Conservation (phyloP, 495 filamentous ascomycete species). For the Penicillium paxilli region DNA sequence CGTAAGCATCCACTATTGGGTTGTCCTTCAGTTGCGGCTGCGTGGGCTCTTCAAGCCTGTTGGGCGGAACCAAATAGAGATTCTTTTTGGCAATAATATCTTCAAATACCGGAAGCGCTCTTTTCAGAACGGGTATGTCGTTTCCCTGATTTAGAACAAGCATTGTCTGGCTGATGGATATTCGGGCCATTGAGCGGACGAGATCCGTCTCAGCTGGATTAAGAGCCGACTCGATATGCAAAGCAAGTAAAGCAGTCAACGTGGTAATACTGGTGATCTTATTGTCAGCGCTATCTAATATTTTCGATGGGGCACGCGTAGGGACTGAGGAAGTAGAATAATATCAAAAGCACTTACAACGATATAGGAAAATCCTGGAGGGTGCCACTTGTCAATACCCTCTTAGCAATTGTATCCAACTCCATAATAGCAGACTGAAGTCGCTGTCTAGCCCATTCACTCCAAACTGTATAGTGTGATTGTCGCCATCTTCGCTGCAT, state of each 20-base stretch:
- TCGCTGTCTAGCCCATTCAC: neutral
- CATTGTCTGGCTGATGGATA: slow-evolving; percentile 1
- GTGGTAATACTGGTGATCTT: neutral
- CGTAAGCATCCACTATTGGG: neutral
- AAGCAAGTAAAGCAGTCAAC: neutral
- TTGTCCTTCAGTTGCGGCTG: neutral
- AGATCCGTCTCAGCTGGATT: slow-evolving; percentile 1
- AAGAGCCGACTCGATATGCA: neutral
- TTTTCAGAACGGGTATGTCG: neutral
- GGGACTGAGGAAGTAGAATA: neutral
- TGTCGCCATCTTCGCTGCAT: neutral
- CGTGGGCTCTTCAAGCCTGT: neutral
- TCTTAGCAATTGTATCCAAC: neutral
- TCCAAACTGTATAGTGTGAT: neutral
- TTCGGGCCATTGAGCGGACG: neutral
- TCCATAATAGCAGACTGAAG: neutral
- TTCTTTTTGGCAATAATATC: neutral
- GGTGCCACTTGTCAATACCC: neutral
- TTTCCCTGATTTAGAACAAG: neutral
- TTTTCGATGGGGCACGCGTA: neutral
- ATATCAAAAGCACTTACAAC: neutral
- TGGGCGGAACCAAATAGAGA: neutral
- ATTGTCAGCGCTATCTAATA: neutral
- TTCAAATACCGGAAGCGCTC: neutral
- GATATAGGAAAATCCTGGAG: neutral